Evolutionary conservation across 78 protist species (phyloP).

Genomic region (Guillardia theta): DNA sequence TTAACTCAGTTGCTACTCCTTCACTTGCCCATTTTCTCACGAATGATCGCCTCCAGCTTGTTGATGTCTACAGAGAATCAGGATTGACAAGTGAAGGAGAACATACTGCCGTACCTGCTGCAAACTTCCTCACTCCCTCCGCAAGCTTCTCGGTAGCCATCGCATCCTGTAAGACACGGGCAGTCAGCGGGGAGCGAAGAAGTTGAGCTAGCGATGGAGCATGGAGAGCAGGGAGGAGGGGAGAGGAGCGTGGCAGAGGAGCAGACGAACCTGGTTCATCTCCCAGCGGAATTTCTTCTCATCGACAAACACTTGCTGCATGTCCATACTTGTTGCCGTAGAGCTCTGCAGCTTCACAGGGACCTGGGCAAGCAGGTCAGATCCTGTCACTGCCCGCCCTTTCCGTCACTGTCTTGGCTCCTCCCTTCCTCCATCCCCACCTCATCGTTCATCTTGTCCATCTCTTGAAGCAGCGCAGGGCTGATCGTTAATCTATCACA

Average conservation of each 20-base stretch:
- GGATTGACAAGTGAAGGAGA: neutral
- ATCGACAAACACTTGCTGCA: neutral
- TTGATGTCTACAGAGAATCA: neutral
- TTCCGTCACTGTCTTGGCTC: too few species aligned
- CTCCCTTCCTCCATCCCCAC: too few species aligned
- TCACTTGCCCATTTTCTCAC: neutral
- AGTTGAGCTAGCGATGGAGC: too few species aligned
- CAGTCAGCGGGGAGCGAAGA: too few species aligned
- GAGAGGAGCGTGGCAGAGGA: too few species aligned
- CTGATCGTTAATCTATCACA: constrained; percentile 74
- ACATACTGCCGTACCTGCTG: too few species aligned
- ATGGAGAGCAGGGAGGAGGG: too few species aligned
- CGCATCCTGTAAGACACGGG: constrained; percentile 67
- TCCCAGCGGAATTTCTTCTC: constrained; percentile 75
- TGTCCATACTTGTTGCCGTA: neutral
- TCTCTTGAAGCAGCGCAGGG: constrained; percentile 74
- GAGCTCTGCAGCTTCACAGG: too few species aligned
- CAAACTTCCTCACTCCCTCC: constrained; percentile 81
- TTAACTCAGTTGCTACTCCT: too few species aligned
- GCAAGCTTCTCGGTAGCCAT: constrained; percentile 94
- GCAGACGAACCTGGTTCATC: constrained; percentile 69
- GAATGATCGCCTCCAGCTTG: neutral
- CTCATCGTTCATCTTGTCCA: constrained; percentile 54
- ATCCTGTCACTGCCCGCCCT: too few species aligned
- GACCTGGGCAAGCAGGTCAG: too few species aligned